Percentiles rank a stretch among this genome's conserved stretches.
phyloP scores from a whole-genome alignment of 2,329 filamentous ascomycete species.

The Ophioceras dolichostomum region DNA sequence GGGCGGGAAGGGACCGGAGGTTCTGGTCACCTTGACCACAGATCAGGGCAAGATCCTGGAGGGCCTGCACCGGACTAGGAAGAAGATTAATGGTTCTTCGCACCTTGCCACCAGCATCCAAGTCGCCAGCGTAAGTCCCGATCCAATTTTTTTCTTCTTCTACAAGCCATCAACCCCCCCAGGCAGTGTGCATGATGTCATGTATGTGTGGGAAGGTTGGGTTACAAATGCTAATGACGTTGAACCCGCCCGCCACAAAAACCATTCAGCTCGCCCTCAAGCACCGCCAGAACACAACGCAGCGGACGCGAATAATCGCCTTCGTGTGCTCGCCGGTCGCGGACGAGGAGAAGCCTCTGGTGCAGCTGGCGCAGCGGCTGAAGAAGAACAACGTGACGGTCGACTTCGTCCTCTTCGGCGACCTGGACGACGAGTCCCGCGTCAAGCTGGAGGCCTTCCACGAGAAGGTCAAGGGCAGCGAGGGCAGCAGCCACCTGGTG shows the following conservation, averaged over 20 bases:
- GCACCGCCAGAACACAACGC: conserved; percentile 95
- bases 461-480: conserved; percentile 79
- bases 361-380: conserved; percentile 92
- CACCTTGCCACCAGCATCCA: conserved; percentile 92
- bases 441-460: conserved; percentile 94
- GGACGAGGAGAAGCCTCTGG: conserved; percentile 79
- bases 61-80: conserved; percentile 76
- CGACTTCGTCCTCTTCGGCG: conserved; percentile 91
- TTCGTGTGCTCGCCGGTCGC: conserved; percentile 89
- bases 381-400: conserved; percentile 95
- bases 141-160: no score
- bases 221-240: conserved; percentile 13
- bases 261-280: conserved; percentile 75
- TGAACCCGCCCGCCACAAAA: background rate
- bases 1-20: conserved; percentile 94
- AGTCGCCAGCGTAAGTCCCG: conserved; percentile 73
- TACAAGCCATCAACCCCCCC: no score
- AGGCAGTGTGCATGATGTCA: no score
- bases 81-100: conserved; percentile 79
- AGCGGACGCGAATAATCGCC: conserved; percentile 91
- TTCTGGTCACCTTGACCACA: conserved; percentile 89
- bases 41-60: conserved; percentile 94
- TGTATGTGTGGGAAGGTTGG: no score
- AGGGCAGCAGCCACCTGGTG: conserved; percentile 73
- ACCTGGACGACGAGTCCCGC: conserved; percentile 75